Conservation (phyloP, 83 land plant species). For the Picea engelmannii region DNA sequence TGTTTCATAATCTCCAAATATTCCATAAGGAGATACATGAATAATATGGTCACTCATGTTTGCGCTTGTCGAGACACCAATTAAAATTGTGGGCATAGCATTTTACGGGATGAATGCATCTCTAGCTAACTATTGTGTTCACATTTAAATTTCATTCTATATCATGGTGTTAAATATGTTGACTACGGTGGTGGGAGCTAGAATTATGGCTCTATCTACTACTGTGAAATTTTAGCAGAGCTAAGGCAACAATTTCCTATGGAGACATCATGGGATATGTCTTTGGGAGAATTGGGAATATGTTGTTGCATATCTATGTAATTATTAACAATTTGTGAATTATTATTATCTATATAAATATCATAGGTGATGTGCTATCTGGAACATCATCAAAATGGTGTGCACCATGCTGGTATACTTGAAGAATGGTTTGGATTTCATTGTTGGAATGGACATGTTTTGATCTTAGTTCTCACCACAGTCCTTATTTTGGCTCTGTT, state of each 20-base stretch:
- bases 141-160: no score
- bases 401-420: constrained; percentile 70
- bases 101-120: no score
- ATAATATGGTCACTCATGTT: no score
- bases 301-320: constrained; percentile 55
- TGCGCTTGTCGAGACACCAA: no score
- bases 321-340: constrained; percentile 72
- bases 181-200: no score
- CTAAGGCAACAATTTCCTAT: constrained; percentile 36
- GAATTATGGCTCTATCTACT: no score
- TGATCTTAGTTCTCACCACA: constrained; percentile 58
- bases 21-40: no score
- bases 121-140: no score
- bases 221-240: constrained; percentile 19
- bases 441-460: constrained; percentile 79
- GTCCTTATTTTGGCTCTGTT: constrained; percentile 66
- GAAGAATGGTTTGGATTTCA: constrained; percentile 85
- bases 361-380: constrained; percentile 95
- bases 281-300: constrained; percentile 63
- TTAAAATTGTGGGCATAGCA: no score
- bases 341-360: constrained; percentile 85
- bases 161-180: no score
- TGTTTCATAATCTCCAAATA: no score
- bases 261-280: constrained; percentile 58
- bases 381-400: constrained; percentile 46